Evolutionary conservation across 140 eudicot genomes (phyloP), one percentile per base, ranked within the genome.

Genomic region (Erigeron philadelphicus): DNA sequence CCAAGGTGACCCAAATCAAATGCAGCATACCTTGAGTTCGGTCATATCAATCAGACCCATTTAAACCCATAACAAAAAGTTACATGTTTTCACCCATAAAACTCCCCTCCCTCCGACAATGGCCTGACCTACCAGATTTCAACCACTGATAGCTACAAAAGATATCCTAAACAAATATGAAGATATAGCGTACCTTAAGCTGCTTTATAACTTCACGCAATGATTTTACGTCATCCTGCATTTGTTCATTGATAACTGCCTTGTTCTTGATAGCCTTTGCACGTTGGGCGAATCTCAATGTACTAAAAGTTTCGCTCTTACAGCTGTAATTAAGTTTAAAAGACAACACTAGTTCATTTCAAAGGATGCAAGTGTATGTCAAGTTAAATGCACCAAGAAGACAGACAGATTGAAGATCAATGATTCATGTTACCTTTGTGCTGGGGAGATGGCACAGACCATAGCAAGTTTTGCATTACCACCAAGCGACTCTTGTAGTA

Each of bases 381-480:
- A 9, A 25, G 18, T 50, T 9, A 23, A n/a, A 59, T 8, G 61
- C 11, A 10, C 12, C 55, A 18, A 19, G 3, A 55, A 6, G 38
- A 57, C 35, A 59, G 6, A 42, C 44, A 47, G 53, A 55, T n/a
- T 15, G 8, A 19, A 15, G 59, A 43, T 8, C 62, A 4, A 40
- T 1, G 15, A 18, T 15, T 16, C 25, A 57, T 52, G 50, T 67
- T 57, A 89, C 99, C 99, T 94, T 73, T 76, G 86, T 49, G 87
- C 84, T 2, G 97, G 97, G 81, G 97, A 94, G 50, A 94, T 84
- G 67, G 99, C 95, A 82, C 99, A 94, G 69, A 94, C 89, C 95
- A 94, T 85, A 44, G 97, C 97, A 67, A 94, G 74, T 75, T 94
- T 94, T 13, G 99, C 97, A 79, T 94, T 94, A 49, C 99, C 99